Conservation (phyloP, 2,329 filamentous ascomycete genomes). For the Mariannaea elegans region DNA sequence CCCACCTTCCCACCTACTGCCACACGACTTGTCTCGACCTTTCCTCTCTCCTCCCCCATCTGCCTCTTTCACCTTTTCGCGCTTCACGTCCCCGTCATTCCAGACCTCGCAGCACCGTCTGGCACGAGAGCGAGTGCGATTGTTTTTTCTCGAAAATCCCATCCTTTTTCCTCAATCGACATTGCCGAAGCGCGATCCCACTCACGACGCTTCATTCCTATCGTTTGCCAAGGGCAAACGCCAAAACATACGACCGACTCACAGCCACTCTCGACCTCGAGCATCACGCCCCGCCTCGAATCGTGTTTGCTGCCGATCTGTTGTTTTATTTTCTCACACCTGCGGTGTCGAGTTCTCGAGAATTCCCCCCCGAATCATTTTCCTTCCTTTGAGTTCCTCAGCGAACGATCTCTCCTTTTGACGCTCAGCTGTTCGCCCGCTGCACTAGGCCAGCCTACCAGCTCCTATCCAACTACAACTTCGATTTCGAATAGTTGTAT, state of each 20-base stretch:
- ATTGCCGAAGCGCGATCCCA: constrained; percentile 27
- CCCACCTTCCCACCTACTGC: constrained; percentile 19
- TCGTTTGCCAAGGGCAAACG: constrained; percentile 29
- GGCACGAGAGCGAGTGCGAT: constrained; percentile 44
- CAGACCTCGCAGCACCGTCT: constrained; percentile 45
- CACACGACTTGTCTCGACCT: constrained; percentile 18
- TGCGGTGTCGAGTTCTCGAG: constrained; percentile 37
- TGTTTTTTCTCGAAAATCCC: constrained; percentile 28
- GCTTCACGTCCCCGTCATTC: constrained; percentile 37
- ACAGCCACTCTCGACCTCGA: neutral
- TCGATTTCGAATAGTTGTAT: constrained; percentile 29
- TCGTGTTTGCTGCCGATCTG: constrained; percentile 11
- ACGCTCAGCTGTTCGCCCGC: constrained; percentile 27
- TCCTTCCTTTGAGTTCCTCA: constrained; percentile 17
- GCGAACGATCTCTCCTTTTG: constrained; percentile 35
- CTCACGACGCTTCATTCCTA: constrained; percentile 28
- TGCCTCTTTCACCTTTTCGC: constrained; percentile 22
- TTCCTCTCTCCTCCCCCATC: constrained; percentile 24
- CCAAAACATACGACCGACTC: constrained; percentile 9
- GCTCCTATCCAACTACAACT: constrained; percentile 29
- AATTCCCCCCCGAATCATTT: neutral
- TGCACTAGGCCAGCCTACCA: constrained; percentile 38
- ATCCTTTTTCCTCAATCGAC: constrained; percentile 19
- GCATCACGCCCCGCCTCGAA: constrained; percentile 1
- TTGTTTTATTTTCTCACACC: constrained; percentile 34